Percentiles rank a stretch among this genome's conserved stretches.
Conservation (phyloP, 106 monocot genomes). For the Dendrobium nobile region DNA sequence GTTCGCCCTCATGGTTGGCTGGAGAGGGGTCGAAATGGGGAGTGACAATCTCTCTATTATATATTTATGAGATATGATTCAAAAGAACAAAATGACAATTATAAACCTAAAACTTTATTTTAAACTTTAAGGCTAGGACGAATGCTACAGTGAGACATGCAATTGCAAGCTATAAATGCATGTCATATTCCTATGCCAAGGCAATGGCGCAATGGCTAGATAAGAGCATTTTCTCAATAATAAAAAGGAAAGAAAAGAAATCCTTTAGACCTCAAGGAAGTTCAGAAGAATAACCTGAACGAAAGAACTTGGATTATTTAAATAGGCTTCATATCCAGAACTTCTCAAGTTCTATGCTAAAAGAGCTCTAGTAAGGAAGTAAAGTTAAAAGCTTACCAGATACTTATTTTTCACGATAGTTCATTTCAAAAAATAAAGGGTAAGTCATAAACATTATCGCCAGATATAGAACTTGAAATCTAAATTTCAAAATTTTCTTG, state of each 20-base stretch:
- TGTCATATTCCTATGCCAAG: background rate
- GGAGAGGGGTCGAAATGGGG: too few relatives aligned
- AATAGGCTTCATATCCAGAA: too few relatives aligned
- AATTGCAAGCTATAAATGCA: background rate
- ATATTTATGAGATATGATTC: background rate
- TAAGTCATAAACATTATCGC: background rate
- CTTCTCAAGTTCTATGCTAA: too few relatives aligned
- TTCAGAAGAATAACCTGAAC: background rate
- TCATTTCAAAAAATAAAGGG: background rate
- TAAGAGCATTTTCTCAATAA: background rate
- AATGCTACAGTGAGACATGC: background rate
- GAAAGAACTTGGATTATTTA: too few relatives aligned
- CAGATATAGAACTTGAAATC: background rate
- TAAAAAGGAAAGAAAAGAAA: background rate
- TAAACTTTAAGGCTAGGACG: background rate
- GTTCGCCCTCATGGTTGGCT: too few relatives aligned
- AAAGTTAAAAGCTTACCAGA: background rate
- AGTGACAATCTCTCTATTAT: too few relatives aligned
- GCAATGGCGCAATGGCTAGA: background rate
- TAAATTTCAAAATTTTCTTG: background rate
- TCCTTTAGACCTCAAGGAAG: constrained; percentile 1
- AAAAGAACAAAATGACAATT: background rate
- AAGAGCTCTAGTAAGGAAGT: background rate
- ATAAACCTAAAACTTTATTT: background rate
- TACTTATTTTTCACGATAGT: background rate